Conservation (phyloP, 2,329 filamentous ascomycete genomes). For the Coniochaeta hoffmannii region DNA sequence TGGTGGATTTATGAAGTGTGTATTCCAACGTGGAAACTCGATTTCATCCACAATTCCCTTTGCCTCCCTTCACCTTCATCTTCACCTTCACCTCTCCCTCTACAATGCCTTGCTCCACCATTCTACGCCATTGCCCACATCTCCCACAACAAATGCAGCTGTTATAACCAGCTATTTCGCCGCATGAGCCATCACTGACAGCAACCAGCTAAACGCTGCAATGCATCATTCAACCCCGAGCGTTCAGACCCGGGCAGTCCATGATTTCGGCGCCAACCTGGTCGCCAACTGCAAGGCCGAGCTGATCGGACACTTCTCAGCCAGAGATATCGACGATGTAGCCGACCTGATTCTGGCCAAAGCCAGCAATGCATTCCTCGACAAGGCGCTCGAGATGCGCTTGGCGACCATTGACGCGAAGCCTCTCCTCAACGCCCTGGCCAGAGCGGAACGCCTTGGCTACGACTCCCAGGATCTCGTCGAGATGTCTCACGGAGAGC, state of each 20-base stretch:
- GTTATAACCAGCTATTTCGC: background rate
- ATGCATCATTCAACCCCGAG: slow-evolving; percentile 34
- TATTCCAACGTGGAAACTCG: no score
- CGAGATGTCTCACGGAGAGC: slow-evolving; percentile 26
- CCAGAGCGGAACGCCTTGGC: slow-evolving; percentile 48
- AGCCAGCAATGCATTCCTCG: slow-evolving; percentile 41
- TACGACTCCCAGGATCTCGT: slow-evolving; percentile 45
- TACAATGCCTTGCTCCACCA: no score
- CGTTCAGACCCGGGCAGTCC: slow-evolving; percentile 30
- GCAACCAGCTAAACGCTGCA: slow-evolving; percentile 36
- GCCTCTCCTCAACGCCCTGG: slow-evolving; percentile 48
- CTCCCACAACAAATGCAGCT: background rate
- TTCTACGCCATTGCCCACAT: background rate
- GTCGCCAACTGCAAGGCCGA: slow-evolving; percentile 31
- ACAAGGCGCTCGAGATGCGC: slow-evolving; percentile 42
- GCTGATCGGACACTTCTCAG: slow-evolving; percentile 31
- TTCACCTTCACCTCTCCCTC: no score
- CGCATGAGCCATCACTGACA: background rate
- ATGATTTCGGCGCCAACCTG: slow-evolving; percentile 38
- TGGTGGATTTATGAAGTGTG: no score
- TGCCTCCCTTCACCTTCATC: no score
- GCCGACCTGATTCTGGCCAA: slow-evolving; percentile 35
- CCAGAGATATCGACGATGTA: slow-evolving; percentile 36
- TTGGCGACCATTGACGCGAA: slow-evolving; percentile 46
- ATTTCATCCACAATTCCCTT: no score